Percentiles rank a stretch among this genome's conserved stretches.
Conservation (phyloP, 2,329 filamentous ascomycete genomes). For the Botrytis deweyae region DNA sequence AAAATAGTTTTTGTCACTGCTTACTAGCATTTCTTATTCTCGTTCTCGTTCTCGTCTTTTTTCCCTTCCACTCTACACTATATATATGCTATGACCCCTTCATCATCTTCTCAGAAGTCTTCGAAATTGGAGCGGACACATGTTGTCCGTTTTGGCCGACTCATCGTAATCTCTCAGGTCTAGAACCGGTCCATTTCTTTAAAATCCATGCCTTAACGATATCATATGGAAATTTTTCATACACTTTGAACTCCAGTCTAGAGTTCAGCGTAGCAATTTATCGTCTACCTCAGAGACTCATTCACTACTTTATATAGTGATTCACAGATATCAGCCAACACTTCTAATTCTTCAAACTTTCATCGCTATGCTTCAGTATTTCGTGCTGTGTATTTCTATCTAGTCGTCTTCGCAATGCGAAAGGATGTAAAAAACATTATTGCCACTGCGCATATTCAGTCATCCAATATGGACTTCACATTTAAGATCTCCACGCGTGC, state of each 20-base stretch:
- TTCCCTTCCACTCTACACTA: neutral
- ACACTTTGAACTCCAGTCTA: neutral
- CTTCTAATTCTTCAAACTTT: neutral
- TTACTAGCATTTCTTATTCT: neutral
- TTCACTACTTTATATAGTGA: neutral
- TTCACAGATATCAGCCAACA: neutral
- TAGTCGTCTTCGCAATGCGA: neutral
- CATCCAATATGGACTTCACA: neutral
- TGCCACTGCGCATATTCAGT: neutral
- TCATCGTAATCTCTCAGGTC: neutral
- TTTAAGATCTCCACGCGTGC: neutral
- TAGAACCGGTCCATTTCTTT: neutral
- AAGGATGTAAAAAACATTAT: neutral
- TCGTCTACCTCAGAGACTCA: neutral
- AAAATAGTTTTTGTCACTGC: neutral
- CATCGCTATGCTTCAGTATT: accelerated
- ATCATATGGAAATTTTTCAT: neutral
- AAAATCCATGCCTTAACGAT: neutral
- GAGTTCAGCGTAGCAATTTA: neutral
- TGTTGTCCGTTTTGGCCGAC: neutral
- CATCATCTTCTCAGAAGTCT: neutral
- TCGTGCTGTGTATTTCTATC: neutral
- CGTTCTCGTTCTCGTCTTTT: neutral
- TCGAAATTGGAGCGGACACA: neutral
- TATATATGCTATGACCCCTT: neutral